Percentiles rank a stretch among this genome's conserved stretches.
phyloP scores from a whole-genome alignment of 2,329 filamentous ascomycete genomes.

The Leptodontidium sp. region DNA sequence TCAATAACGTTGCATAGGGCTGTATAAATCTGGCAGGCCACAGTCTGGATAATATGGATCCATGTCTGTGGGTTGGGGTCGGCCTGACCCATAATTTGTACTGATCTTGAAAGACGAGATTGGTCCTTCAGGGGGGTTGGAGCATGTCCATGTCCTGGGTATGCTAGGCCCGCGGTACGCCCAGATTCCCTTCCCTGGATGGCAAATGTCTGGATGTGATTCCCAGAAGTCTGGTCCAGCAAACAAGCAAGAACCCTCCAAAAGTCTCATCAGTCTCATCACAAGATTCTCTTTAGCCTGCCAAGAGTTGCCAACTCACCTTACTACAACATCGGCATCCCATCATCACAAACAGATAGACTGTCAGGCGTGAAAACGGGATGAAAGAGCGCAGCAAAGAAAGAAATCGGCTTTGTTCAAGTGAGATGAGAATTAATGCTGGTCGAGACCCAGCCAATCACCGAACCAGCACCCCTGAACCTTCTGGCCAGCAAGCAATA shows the following conservation, averaged over 20 bases:
- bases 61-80: constrained; percentile 15
- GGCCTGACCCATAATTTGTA: background rate
- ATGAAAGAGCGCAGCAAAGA: background rate
- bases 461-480: background rate
- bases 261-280: background rate
- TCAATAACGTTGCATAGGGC: constrained; percentile 26
- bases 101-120: constrained; percentile 13
- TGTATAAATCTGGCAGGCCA: constrained; percentile 17
- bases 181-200: background rate
- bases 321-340: background rate
- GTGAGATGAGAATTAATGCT: constrained; percentile 26
- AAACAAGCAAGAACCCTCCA: constrained; percentile 25
- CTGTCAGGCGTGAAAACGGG: background rate
- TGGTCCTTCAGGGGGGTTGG: constrained; percentile 20
- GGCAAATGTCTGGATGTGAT: background rate
- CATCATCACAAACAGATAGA: background rate
- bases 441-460: constrained; percentile 17
- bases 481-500: constrained; percentile 18
- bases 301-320: constrained; percentile 6
- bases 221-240: constrained; percentile 18
- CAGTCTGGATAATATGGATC: constrained; percentile 3
- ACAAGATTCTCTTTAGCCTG: background rate
- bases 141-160: background rate
- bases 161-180: constrained; percentile 6
- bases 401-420: constrained; percentile 7